Conservation (phyloP, 2,329 filamentous ascomycete genomes). For the Magnaporthiopsis poae region DNA sequence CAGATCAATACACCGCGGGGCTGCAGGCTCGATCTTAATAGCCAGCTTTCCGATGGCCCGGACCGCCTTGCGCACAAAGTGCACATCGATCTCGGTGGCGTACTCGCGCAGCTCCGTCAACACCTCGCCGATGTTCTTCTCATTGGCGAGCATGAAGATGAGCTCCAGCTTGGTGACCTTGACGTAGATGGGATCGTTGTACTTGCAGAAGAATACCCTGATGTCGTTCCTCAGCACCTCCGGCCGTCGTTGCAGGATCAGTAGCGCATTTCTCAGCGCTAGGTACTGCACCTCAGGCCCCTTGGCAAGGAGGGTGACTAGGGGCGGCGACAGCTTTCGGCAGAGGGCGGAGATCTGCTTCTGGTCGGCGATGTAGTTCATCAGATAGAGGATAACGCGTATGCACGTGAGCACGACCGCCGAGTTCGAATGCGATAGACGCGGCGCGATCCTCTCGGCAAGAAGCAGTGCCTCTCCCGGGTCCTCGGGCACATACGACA, state of each 20-base stretch:
- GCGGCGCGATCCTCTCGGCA: constrained; percentile 88
- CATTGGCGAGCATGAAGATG: constrained; percentile 96
- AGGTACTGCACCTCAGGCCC: constrained; percentile 97
- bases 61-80: constrained; percentile 96
- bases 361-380: constrained; percentile 95
- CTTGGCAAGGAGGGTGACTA: constrained; percentile 90
- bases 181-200: constrained; percentile 98
- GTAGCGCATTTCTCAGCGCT: constrained; percentile 79
- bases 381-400: constrained; percentile 87
- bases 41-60: constrained; percentile 94
- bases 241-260: constrained; percentile 85
- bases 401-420: constrained; percentile 94
- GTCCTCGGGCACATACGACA: constrained; percentile 94
- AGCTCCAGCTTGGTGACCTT: constrained; percentile 98
- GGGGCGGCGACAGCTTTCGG: constrained; percentile 83
- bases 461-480: constrained; percentile 76
- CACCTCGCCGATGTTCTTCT: constrained; percentile 91
- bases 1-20: constrained; percentile 81
- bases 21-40: constrained; percentile 96
- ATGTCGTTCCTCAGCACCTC: constrained; percentile 95
- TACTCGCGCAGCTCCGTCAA: constrained; percentile 91
- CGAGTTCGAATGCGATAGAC: constrained; percentile 92
- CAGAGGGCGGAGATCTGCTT: constrained; percentile 80
- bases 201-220: constrained; percentile 98
- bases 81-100: constrained; percentile 94